phyloP scores from a whole-genome alignment of 2,329 filamentous ascomycete genomes.

The Emmonsiellopsis sp. region DNA sequence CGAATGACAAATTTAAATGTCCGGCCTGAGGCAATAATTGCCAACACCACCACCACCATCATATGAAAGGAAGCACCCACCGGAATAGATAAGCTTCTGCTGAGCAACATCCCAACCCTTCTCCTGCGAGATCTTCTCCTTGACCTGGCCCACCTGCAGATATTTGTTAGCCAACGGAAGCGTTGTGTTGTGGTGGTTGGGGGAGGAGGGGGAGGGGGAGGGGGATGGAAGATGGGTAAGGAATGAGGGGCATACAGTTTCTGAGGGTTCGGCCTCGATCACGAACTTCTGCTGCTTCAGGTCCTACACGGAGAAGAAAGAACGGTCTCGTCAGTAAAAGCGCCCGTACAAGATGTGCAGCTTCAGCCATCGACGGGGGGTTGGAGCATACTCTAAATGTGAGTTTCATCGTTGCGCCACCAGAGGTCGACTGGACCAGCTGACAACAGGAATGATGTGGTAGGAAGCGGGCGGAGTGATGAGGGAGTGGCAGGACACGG shows the following conservation, averaged over 20 bases:
- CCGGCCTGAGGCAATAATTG: background rate
- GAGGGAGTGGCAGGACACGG: background rate
- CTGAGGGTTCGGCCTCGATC: conserved; percentile 86
- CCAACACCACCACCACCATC: too few species aligned
- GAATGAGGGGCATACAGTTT: conserved; percentile 58
- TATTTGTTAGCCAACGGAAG: background rate
- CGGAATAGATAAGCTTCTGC: conserved; percentile 97
- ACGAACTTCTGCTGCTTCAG: conserved; percentile 98
- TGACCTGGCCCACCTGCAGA: conserved; percentile 72
- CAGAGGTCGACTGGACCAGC: background rate
- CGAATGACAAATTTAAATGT: background rate
- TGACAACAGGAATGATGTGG: background rate
- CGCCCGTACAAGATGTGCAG: background rate
- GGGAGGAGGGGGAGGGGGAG: conserved; percentile 1
- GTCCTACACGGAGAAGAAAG: conserved; percentile 51
- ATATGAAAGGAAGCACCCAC: conserved; percentile 35
- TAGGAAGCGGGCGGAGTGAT: background rate
- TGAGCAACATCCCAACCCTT: conserved; percentile 88
- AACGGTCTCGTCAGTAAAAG: background rate
- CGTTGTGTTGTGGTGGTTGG: background rate
- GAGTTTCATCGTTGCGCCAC: conserved; percentile 13
- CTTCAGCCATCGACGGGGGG: background rate
- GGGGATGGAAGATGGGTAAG: background rate
- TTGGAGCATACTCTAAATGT: conserved; percentile 13
- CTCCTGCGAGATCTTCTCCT: conserved; percentile 83